Evolutionary conservation across 2,329 filamentous ascomycete genomes (phyloP).

Genomic region (Taxawa tesnikishii): DNA sequence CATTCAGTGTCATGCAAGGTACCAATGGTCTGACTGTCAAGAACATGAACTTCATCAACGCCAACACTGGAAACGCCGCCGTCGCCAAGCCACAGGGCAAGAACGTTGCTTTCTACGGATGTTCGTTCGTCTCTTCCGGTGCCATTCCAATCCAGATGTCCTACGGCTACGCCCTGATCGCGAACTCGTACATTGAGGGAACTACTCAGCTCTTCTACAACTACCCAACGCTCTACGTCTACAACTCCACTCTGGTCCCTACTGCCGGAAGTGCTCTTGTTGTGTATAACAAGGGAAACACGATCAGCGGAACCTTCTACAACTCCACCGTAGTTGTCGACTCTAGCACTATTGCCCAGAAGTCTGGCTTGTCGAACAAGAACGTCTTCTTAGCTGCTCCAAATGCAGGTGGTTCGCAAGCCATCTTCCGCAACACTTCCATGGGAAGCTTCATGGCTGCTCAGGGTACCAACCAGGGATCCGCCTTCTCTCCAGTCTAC

Average conservation of each 20-base stretch:
- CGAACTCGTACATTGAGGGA: conserved; percentile 33
- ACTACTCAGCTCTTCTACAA: conserved; percentile 30
- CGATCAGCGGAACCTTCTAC: conserved; percentile 7
- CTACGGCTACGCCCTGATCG: conserved; percentile 25
- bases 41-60: conserved; percentile 29
- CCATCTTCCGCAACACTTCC: conserved; percentile 27
- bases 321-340: conserved; percentile 10
- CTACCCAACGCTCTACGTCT: conserved; percentile 29
- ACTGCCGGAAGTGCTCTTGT: conserved; percentile 22
- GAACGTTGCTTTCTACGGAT: conserved; percentile 33
- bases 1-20: conserved; percentile 20
- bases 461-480: conserved; percentile 21
- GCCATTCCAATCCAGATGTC: conserved; percentile 16
- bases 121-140: conserved; percentile 29
- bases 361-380: conserved; percentile 15
- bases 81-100: conserved; percentile 23
- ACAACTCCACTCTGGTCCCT: conserved; percentile 29
- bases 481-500: conserved; percentile 13
- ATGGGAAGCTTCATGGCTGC: conserved; percentile 26
- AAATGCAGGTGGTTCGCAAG: conserved; percentile 26
- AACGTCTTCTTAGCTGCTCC: conserved; percentile 31
- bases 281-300: conserved; percentile 9
- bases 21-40: conserved; percentile 22
- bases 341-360: conserved; percentile 7
- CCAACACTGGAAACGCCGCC: conserved; percentile 13